Percentiles rank a stretch among this genome's conserved stretches.
phyloP scores from a whole-genome alignment of 345 rosid species.

The Mallotus nudiflorus region DNA sequence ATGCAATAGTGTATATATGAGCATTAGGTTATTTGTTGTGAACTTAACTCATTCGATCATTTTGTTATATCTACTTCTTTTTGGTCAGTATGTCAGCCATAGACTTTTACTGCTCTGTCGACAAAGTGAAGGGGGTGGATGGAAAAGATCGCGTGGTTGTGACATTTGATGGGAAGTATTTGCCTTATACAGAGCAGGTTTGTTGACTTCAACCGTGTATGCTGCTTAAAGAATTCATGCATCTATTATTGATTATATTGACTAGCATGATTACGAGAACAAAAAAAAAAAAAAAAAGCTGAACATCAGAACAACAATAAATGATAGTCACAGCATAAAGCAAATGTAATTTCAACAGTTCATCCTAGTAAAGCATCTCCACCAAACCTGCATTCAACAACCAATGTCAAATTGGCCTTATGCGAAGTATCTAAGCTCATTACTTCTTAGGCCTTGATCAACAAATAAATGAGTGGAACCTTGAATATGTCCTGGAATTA shows the following conservation, averaged over 20 bases:
- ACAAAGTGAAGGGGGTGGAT: constrained; percentile 78
- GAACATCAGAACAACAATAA: not conserved
- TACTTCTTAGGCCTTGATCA: not conserved
- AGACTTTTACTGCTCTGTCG: constrained; percentile 94
- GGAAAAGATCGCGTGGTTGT: constrained; percentile 80
- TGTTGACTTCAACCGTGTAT: constrained; percentile 23
- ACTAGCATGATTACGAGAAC: not conserved
- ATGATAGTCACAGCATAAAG: not conserved
- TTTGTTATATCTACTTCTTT: not conserved
- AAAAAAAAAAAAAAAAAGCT: not conserved
- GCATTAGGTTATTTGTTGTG: too few relatives aligned
- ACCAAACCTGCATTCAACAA: not conserved
- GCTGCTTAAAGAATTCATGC: not conserved
- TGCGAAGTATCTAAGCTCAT: not conserved
- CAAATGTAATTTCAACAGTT: not conserved
- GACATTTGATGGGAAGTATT: constrained; percentile 88
- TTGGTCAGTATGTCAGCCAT: constrained; percentile 81
- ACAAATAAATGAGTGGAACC: not conserved
- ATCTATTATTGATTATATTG: not conserved
- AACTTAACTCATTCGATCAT: not conserved
- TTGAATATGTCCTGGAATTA: not conserved
- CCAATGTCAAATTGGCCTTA: not conserved
- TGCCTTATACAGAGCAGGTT: constrained; percentile 78
- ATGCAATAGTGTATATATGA: too few relatives aligned
- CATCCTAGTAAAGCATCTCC: not conserved